Evolutionary conservation across 2,329 filamentous ascomycete species (phyloP).

Genomic region (Madurella mycetomatis): DNA sequence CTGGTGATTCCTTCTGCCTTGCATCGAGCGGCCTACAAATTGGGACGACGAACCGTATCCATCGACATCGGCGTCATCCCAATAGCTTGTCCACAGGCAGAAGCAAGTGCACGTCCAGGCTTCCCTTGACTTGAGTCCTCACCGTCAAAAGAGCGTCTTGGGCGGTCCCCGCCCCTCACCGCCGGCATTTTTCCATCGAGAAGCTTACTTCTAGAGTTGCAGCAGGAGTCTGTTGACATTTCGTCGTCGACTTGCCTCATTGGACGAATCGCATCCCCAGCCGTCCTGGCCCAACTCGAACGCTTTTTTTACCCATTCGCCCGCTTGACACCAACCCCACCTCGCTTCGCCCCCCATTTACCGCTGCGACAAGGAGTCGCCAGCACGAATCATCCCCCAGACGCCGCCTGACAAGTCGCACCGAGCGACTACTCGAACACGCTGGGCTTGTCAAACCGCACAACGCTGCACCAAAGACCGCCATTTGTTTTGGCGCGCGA

Average conservation of each 20-base stretch:
- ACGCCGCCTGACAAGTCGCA: slow-evolving; percentile 21
- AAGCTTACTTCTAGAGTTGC: background rate
- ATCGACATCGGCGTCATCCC: too few species aligned
- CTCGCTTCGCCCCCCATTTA: slow-evolving; percentile 25
- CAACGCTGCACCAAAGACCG: slow-evolving; percentile 14
- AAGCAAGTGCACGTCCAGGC: too few species aligned
- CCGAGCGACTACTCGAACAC: slow-evolving; percentile 29
- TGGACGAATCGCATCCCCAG: slow-evolving; percentile 10
- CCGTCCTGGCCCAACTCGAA: slow-evolving; percentile 7
- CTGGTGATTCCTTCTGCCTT: too few species aligned
- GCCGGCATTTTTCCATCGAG: too few species aligned
- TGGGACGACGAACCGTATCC: background rate
- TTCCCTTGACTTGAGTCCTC: too few species aligned
- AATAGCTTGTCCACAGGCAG: too few species aligned
- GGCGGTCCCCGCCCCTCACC: too few species aligned
- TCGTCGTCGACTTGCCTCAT: background rate
- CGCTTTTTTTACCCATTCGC: slow-evolving; percentile 16
- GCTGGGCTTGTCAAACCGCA: slow-evolving; percentile 11
- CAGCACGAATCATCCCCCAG: slow-evolving; percentile 25
- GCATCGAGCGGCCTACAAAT: slow-evolving; percentile 9
- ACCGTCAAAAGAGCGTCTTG: too few species aligned
- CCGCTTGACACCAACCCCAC: slow-evolving; percentile 11
- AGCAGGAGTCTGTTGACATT: background rate
- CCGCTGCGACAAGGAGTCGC: slow-evolving; percentile 25
- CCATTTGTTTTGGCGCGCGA: slow-evolving; percentile 25